Base-by-base conservation (phyloP, 495 filamentous ascomycete genomes). In the Talaromyces adpressus region DNA sequence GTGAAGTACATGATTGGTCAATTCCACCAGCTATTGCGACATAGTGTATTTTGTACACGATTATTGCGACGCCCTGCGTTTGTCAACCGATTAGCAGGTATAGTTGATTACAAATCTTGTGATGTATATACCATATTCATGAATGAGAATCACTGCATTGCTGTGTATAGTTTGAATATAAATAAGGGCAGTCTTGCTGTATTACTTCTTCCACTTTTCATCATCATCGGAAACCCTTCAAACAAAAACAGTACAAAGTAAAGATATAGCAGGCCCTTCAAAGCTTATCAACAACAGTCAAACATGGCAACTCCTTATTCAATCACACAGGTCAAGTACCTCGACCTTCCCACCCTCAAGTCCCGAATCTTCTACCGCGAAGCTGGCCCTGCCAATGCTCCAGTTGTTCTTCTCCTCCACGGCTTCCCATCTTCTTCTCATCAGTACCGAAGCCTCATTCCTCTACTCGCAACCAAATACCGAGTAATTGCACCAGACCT, bases 341-440 rank as follows among this genome's bases (percentile, higher is more conserved):
- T 58, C 8, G 16, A 51, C 29, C 52, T n/a, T 29, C 6, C 61
- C 49, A 22, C 29, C 53, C 63, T 61, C 7, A 61, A 63, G 1
- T 54, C 62, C 61, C 71, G 78, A 6, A 64, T 88, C 54, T 86
- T 86, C 71, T 88, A 86, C 68, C 81, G 81, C 25, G 69, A 75
- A 51, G 71, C 82, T 0, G 79, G 82, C 3, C 64, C 52, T 56
- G 71, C 3, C 54, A 65, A 54, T 57, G 68, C 62, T 2, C 83
- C 85, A 4, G 72, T 77, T 2, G 66, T 88, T 25, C 79, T 88
- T 57, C 81, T 89, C 34, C 81, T 89, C 16, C 85, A 88, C 61
- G 85, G 85, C 47, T 88, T 85, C 66, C 86, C 85, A 0, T 78
- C 81, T 8, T 87, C 85, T 4, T 88, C 86, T 0, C 79, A 86